A percentile compares a stretch with the other conserved stretches of the same genome.
Conservation (phyloP, 75 land plant genomes). For the Larix kaempferi region DNA sequence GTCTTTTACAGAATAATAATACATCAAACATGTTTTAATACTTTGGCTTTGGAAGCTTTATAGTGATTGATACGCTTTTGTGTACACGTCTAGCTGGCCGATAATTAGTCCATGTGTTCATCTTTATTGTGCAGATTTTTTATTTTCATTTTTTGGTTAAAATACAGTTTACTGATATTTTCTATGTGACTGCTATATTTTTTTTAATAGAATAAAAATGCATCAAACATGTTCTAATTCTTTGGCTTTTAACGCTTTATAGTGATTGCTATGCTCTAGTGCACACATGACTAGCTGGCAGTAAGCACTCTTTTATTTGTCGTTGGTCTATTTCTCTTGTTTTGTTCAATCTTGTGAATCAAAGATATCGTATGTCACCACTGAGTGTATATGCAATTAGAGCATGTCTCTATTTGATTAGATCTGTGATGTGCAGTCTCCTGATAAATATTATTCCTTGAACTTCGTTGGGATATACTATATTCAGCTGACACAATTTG, state of each 20-base stretch:
- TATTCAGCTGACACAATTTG: too few relatives aligned
- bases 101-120: conserved; percentile 19
- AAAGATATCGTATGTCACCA: background rate
- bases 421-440: background rate
- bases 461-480: too few relatives aligned
- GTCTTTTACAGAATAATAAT: background rate
- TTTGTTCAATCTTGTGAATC: background rate
- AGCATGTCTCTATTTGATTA: background rate
- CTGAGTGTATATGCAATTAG: background rate
- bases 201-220: background rate
- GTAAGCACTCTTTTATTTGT: background rate
- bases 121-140: background rate
- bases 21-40: background rate
- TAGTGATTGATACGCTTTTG: background rate
- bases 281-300: background rate
- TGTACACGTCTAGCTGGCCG: conserved; percentile 23
- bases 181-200: background rate
- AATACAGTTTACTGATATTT: background rate
- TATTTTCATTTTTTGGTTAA: too few relatives aligned
- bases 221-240: background rate
- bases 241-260: background rate
- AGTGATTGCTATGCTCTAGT: background rate
- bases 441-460: background rate
- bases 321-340: background rate
- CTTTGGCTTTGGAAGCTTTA: background rate